phyloP scores from a whole-genome alignment of 2,329 filamentous ascomycete genomes.

The Neonectria magnoliae region DNA sequence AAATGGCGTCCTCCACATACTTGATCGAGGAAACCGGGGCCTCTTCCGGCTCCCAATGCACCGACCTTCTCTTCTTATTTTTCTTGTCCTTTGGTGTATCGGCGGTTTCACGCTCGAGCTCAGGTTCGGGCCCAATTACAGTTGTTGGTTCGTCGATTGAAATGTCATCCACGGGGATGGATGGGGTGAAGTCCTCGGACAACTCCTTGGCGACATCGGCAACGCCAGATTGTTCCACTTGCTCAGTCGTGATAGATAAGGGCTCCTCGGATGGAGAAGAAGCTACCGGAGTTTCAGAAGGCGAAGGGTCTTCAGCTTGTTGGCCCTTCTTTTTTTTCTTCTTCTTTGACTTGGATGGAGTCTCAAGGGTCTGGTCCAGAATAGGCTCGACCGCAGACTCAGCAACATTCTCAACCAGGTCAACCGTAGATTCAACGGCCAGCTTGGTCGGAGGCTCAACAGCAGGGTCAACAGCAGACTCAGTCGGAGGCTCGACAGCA shows the following conservation, averaged over 20 bases:
- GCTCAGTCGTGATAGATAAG: neutral
- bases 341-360: slow-evolving; percentile 35
- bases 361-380: slow-evolving; percentile 16
- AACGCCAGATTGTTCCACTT: slow-evolving; percentile 8
- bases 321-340: slow-evolving; percentile 41
- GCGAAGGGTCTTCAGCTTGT: slow-evolving; percentile 26
- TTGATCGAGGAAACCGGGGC: neutral
- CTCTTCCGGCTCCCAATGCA: slow-evolving; percentile 31
- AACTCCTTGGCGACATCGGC: neutral
- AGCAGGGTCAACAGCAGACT: neutral
- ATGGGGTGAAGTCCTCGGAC: neutral
- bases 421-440: slow-evolving; percentile 18
- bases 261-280: slow-evolving; percentile 11
- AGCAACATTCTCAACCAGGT: slow-evolving; percentile 7
- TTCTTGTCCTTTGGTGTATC: slow-evolving; percentile 21
- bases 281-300: slow-evolving; percentile 20
- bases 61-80: slow-evolving; percentile 33
- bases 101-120: slow-evolving; percentile 2
- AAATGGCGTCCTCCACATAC: neutral
- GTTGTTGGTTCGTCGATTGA: neutral
- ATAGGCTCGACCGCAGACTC: slow-evolving; percentile 20
- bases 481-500: too few relatives aligned
- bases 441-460: neutral
- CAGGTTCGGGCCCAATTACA: slow-evolving; percentile 2
- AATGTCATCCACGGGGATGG: neutral